Percentiles rank a stretch among this genome's conserved stretches.
Evolutionary conservation across 2,329 filamentous ascomycete species (phyloP).

Genomic region (Bipolaris oryzae): DNA sequence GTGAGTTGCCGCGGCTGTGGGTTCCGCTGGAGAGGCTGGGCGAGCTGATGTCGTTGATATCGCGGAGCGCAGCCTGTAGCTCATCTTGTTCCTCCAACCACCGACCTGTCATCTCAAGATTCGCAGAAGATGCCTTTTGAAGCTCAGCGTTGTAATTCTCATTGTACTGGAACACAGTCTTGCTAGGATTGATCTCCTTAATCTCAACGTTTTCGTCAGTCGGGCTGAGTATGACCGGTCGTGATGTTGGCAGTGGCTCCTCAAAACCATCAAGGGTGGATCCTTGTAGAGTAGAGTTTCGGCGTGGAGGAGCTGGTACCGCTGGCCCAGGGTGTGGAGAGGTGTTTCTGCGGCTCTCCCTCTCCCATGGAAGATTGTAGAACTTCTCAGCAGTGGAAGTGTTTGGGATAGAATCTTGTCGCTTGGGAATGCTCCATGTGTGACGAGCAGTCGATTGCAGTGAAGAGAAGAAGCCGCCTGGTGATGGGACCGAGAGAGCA

Average conservation of each 20-base stretch:
- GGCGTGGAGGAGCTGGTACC: slow-evolving; percentile 27
- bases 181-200: slow-evolving; percentile 64
- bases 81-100: slow-evolving; percentile 85
- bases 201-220: slow-evolving; percentile 53
- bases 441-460: slow-evolving; percentile 75
- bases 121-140: slow-evolving; percentile 70
- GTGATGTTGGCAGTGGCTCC: slow-evolving; percentile 39
- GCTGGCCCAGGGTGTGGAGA: slow-evolving; percentile 24
- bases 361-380: slow-evolving; percentile 80
- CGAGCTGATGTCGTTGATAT: slow-evolving; percentile 55
- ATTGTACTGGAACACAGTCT: slow-evolving; percentile 74
- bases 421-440: slow-evolving; percentile 73
- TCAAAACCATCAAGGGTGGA: slow-evolving; percentile 45
- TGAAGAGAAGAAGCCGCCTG: slow-evolving; percentile 88
- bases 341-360: slow-evolving; percentile 49
- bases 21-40: slow-evolving; percentile 46
- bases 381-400: slow-evolving; percentile 93
- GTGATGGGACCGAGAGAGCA: slow-evolving; percentile 85
- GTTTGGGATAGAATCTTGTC: slow-evolving; percentile 65
- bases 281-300: slow-evolving; percentile 36
- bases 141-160: slow-evolving; percentile 77
- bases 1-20: slow-evolving; percentile 44
- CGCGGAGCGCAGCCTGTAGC: slow-evolving; percentile 71
- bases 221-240: slow-evolving; percentile 38
- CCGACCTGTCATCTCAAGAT: slow-evolving; percentile 80